These are phyloP conservation scores for Capillidium rhysosporum DNA, from an alignment of 371 early-diverging fungal genomes.

Conservation along the genomic window DNA sequence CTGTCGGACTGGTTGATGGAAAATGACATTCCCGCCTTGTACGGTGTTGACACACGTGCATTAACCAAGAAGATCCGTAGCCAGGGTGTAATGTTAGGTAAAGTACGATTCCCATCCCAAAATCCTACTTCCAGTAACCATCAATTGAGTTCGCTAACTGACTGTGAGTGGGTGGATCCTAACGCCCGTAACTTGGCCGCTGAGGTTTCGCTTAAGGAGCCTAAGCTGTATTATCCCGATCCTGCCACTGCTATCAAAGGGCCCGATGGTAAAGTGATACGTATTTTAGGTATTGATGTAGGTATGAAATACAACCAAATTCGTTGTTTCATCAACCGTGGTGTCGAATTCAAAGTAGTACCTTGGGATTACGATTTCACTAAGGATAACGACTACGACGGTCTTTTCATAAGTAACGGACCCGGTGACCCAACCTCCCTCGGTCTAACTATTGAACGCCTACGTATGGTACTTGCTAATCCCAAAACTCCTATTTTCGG, in stretches of 20 bases:
- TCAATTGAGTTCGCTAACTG: conserved; percentile 18
- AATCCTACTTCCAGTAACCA: conserved; percentile 24
- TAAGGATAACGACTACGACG: conserved; percentile 56
- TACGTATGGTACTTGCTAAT: conserved; percentile 37
- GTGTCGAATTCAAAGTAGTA: conserved; percentile 81
- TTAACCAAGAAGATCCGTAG: conserved; percentile 83
- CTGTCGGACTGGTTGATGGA: conserved; percentile 75
- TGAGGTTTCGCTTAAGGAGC: conserved; percentile 38
- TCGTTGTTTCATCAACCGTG: conserved; percentile 82
- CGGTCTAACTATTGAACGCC: conserved; percentile 42
- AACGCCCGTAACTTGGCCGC: conserved; percentile 81
- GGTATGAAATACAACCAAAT: conserved; percentile 98
- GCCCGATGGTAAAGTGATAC: conserved; percentile 53
- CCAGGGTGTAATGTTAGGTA: conserved; percentile 72
- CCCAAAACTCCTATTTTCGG: conserved; percentile 85
- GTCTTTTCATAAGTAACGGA: conserved; percentile 90
- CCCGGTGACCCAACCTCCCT: conserved; percentile 90
- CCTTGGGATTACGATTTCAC: conserved; percentile 90
- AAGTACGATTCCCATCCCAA: conserved; percentile 45
- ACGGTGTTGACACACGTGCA: conserved; percentile 85
- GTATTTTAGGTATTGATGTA: conserved; percentile 82
- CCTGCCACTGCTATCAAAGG: conserved; percentile 34
- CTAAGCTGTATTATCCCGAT: conserved; percentile 49
- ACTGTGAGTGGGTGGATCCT: conserved; percentile 81
- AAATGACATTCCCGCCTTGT: conserved; percentile 71